Evolutionary conservation across 768 basidiomycete species (phyloP).

Genomic region (Sporobolomyces phaffii): DNA sequence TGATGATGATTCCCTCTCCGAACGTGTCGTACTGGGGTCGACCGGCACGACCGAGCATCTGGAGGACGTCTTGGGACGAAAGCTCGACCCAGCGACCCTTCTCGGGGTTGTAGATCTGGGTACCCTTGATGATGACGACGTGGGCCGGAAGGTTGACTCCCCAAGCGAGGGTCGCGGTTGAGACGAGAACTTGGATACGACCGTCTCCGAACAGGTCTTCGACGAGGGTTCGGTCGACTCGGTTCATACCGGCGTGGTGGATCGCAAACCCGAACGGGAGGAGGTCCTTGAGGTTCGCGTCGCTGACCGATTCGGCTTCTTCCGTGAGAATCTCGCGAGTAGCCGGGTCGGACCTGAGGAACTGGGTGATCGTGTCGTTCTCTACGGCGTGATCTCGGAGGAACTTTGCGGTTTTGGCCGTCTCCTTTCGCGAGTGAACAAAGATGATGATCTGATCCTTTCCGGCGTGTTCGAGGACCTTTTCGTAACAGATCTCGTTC

Average conservation of each 20-base stretch:
- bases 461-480: constrained; percentile 77
- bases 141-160: constrained; percentile 98
- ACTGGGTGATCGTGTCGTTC: constrained; percentile 91
- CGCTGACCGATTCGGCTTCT: constrained; percentile 75
- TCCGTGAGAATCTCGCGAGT: constrained; percentile 80
- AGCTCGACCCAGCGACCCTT: constrained; percentile 97
- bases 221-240: constrained; percentile 81
- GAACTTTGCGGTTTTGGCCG: constrained; percentile 91
- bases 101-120: constrained; percentile 97
- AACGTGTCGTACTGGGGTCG: constrained; percentile 95
- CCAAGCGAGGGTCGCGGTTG: constrained; percentile 97
- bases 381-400: constrained; percentile 91
- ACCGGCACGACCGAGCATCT: constrained; percentile 97
- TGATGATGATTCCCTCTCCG: constrained; percentile 97
- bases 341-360: constrained; percentile 87
- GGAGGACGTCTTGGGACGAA: constrained; percentile 89
- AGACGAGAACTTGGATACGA: constrained; percentile 85
- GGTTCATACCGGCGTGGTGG: constrained; percentile 93
- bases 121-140: constrained; percentile 99
- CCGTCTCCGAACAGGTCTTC: constrained; percentile 93
- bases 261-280: constrained; percentile 96
- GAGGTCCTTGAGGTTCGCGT: constrained; percentile 74
- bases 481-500: constrained; percentile 99
- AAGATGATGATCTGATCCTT: constrained; percentile 93
- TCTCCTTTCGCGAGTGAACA: constrained; percentile 97